Base-by-base conservation (phyloP, 129 eudicot species). In the Tanacetum coccineum region DNA sequence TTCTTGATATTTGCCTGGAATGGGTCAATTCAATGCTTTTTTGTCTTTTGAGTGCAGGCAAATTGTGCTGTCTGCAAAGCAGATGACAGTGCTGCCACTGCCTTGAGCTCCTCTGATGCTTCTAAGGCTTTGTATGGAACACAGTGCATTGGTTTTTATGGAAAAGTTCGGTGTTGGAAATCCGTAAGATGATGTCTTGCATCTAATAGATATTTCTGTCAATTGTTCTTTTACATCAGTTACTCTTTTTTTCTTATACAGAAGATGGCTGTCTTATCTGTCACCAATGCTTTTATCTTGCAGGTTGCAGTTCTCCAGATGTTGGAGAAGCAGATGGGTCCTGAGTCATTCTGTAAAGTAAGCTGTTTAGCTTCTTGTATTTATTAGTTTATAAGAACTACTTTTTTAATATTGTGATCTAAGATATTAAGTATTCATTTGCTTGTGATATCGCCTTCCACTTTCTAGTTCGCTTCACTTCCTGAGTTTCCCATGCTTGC, bases 251-350 rank as follows among this genome's bases (percentile, higher is more conserved):
- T 64, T 40, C 52, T 3, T n/a, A 48, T 40, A 20, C 52, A 45
- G 13, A 53, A 64, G 0, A 51, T 64, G 59, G 14, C 42, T 28
- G 10, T 47, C 26, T 74, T 19, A 66, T 60, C 25, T 58, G 51
- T 51, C 42, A 67, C 22, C 20, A n/a, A 30, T n/a, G 14, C 62
- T 53, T 53, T 26, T 54, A 28, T 78, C 40, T 70, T 66, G 30
- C 59, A 91, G 98, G 88, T 92, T 49, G 98, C 98, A 19, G 80
- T 92, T 79, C 98, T 92, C 20, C 98, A 92, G 73, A 92, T 92
- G 98, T 75, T 92, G 80, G 98, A 92, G 77, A 92, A 92, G 68
- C 98, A 92, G 80, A 92, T 92, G 98, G 98, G 98, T 18, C 98
- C 98, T 0, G 96, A 92, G 80, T 72, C 94, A 49, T 92, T 92